Base-by-base conservation (phyloP, 257 asterid genomes). In the Ajuga chamaepitys region DNA sequence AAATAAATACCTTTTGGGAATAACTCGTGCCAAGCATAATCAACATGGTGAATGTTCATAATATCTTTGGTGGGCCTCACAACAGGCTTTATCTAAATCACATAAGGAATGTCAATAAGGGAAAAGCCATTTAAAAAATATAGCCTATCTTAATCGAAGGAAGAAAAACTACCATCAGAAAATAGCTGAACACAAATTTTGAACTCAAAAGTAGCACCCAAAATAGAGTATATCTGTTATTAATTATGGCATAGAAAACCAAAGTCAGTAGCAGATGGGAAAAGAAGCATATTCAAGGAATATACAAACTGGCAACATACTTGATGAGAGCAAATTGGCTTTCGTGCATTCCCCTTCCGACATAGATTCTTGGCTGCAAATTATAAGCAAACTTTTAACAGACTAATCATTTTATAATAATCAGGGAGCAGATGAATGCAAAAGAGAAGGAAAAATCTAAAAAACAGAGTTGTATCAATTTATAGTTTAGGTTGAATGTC, bases 281-380 rank as follows among this genome's bases (percentile, higher is more conserved):
- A 66, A 55, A 20, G 45, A 67, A 62, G 70, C 44, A 34, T 20
- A 62, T 35, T 58, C 14, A 45, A 42, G 52, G 16, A 68, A 26
- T 8, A 64, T 53, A 47, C 64, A 72, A 62, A 20, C 73, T 58
- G 26, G 47, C 64, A 53, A 70, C 90, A 57, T 81, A 90, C 99
- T 82, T 94, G 80, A 94, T 80, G 35, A 94, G 97, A 45, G 99
- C 78, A 73, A 84, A 82, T 59, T 88, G 96, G 50, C 97, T 94
- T 75, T 94, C 99, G 16, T 94, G 99, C 99, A 94, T 94, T 78
- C 99, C 99, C 75, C 99, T 86, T 58, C 99, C 99, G 26, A 94
- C 95, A 28, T 94, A 94, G 76, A 94, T 87, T 69, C 96, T 82
- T 22, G 94, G 95, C 99, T 94, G 92, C 81, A 83, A 66, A 62